Percentiles rank a stretch among this genome's conserved stretches.
These are phyloP conservation scores for Amphicarpaea edgeworthii DNA, from an alignment of 306 rosid species.

Conservation along the genomic window DNA sequence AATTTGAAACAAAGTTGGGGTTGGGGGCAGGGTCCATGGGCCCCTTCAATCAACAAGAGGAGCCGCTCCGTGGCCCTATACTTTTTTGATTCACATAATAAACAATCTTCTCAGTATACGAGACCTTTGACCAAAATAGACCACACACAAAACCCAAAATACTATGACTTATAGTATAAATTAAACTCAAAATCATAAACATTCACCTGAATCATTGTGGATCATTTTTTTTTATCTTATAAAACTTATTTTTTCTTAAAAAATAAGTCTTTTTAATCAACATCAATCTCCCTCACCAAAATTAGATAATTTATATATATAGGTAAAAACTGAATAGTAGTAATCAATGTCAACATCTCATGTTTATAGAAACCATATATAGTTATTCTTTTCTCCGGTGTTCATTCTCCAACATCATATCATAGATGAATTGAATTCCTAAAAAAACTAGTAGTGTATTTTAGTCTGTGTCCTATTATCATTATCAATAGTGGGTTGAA, in stretches of 20 bases:
- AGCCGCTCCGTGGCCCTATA: conserved; percentile 2
- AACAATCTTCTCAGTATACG: background rate
- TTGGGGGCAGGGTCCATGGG: background rate
- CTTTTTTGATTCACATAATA: background rate
- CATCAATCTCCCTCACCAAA: background rate
- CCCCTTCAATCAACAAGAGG: conserved; percentile 3
- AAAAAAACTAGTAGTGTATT: background rate
- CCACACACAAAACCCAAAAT: background rate
- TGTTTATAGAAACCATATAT: background rate
- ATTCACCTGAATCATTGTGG: background rate
- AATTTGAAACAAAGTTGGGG: background rate
- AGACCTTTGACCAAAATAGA: background rate
- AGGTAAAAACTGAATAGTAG: background rate
- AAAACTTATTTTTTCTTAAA: background rate
- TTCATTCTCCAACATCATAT: background rate
- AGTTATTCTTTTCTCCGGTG: background rate
- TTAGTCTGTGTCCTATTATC: background rate
- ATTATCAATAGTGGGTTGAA: background rate
- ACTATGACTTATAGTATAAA: background rate
- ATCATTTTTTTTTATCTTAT: background rate
- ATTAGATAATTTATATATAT: background rate
- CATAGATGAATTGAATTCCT: background rate
- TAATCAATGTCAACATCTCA: background rate
- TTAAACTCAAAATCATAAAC: background rate
- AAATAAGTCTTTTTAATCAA: background rate